Conservation (phyloP, 2,329 filamentous ascomycete genomes). For the Fusarium oligoseptatum region DNA sequence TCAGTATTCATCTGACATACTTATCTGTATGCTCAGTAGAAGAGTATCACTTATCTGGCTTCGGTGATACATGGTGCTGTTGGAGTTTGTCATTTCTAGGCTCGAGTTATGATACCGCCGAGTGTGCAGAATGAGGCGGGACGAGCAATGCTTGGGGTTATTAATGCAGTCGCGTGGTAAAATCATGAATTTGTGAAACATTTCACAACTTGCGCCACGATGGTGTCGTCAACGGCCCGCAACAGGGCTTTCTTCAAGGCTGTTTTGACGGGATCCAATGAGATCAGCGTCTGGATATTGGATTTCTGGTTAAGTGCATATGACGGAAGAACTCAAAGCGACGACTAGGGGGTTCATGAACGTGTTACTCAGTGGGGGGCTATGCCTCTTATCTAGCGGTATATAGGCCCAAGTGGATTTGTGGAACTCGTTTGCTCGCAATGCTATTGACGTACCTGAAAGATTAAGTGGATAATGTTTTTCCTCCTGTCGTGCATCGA, state of each 20-base stretch:
- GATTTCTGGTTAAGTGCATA: not conserved
- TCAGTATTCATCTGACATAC: no score
- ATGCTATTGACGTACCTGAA: not conserved
- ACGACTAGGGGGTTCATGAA: not conserved
- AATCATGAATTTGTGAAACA: not conserved
- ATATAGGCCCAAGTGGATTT: not conserved
- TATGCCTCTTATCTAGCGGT: no score
- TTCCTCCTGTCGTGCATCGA: not conserved
- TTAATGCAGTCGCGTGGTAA: not conserved
- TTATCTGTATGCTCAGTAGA: no score
- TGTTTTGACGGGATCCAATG: not conserved
- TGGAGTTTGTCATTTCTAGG: slow-evolving; percentile 5
- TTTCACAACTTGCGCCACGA: not conserved
- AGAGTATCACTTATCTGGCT: no score
- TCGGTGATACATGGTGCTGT: not conserved
- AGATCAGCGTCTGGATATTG: not conserved
- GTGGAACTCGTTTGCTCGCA: not conserved
- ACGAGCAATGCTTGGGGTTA: not conserved
- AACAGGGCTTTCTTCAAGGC: not conserved
- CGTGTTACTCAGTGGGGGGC: not conserved
- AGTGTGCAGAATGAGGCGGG: no score
- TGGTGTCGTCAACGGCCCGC: not conserved
- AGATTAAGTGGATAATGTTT: not conserved
- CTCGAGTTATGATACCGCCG: no score
- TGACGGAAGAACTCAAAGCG: not conserved